These are phyloP conservation scores for Capsella bursapastoris DNA, from an alignment of 345 rosid species.

Conservation along the genomic window DNA sequence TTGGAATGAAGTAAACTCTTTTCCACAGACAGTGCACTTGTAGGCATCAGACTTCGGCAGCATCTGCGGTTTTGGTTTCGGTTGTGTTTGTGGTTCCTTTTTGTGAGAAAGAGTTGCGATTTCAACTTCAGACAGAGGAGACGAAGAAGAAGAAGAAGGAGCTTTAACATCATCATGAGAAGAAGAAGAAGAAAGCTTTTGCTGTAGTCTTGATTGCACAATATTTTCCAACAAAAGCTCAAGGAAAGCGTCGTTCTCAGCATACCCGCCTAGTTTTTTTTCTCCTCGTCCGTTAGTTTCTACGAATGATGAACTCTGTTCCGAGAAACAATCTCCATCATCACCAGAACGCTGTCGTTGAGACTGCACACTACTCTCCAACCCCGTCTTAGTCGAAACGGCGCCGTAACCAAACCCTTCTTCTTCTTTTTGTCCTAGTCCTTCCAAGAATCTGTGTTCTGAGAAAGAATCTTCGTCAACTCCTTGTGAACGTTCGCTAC, in stretches of 20 bases:
- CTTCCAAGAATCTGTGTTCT: background rate
- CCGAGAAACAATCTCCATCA: background rate
- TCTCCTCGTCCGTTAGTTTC: background rate
- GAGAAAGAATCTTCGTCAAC: background rate
- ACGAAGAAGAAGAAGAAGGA: conserved; percentile 8
- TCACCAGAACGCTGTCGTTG: background rate
- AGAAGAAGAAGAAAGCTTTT: background rate
- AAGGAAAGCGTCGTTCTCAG: background rate
- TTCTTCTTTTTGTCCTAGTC: background rate
- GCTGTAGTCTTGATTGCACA: background rate
- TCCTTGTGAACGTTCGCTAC: background rate
- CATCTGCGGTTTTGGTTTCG: conserved; percentile 16
- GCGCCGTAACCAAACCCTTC: background rate
- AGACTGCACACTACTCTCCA: background rate
- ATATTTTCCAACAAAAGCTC: conserved; percentile 33
- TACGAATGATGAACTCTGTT: background rate
- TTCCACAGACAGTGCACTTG: conserved; percentile 73
- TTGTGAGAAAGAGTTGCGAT: conserved; percentile 48
- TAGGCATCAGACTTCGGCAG: conserved; percentile 22
- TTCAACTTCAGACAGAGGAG: conserved; percentile 49
- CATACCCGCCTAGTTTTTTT: background rate
- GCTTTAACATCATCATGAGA: background rate
- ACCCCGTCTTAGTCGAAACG: background rate
- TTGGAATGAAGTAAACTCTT: conserved; percentile 74
- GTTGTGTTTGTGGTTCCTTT: conserved; percentile 41